Conservation (phyloP, 2,329 filamentous ascomycete species). For the Aspergillus sp. region DNA sequence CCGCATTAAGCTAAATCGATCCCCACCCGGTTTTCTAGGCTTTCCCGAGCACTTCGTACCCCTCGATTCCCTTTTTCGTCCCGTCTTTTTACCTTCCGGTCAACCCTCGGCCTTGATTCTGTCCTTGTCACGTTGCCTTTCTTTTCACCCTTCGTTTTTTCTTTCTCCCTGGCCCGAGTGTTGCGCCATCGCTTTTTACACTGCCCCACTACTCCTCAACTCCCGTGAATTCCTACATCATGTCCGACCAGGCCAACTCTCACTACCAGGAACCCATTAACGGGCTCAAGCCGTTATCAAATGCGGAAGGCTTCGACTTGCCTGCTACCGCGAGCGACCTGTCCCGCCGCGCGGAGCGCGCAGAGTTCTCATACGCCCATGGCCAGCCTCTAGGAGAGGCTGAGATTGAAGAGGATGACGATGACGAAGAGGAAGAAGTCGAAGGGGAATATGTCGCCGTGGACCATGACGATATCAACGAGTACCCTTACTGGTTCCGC, state of each 20-base stretch:
- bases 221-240: conserved; percentile 16
- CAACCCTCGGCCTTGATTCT: conserved; percentile 9
- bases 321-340: conserved; percentile 31
- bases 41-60: conserved; percentile 12
- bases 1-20: conserved; percentile 18
- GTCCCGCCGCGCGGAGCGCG: conserved; percentile 31
- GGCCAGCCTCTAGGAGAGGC: conserved; percentile 35
- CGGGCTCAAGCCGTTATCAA: conserved; percentile 35
- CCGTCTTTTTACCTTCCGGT: conserved; percentile 5
- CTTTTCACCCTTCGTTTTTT: conserved; percentile 3
- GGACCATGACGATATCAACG: conserved; percentile 44
- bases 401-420: conserved; percentile 20
- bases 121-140: neutral
- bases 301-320: conserved; percentile 32
- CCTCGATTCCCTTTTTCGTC: conserved; percentile 7
- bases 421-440: conserved; percentile 36
- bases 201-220: neutral
- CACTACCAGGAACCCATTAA: conserved; percentile 33
- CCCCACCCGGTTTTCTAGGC: conserved; percentile 16
- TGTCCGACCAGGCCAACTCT: conserved; percentile 34
- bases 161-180: conserved; percentile 6
- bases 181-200: neutral
- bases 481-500: conserved; percentile 46
- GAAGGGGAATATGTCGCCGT: conserved; percentile 47
- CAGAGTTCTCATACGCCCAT: conserved; percentile 30